These are phyloP conservation scores for Tetradesmus lagerheimii DNA, from an alignment of 139 green algal species.

Conservation along the genomic window DNA sequence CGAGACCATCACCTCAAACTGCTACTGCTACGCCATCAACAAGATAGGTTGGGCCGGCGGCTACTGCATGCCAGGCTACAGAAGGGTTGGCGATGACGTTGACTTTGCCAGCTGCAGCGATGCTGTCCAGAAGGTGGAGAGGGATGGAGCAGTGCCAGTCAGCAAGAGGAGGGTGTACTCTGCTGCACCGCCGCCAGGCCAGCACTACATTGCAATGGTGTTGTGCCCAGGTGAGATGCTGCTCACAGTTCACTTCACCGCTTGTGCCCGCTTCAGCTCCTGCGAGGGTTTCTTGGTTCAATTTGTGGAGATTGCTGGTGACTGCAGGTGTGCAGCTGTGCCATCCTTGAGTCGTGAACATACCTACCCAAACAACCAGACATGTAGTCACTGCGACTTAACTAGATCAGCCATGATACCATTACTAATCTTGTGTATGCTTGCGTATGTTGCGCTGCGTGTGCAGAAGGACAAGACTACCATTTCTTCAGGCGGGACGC, in stretches of 20 bases:
- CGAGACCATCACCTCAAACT: not conserved
- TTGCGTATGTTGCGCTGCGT: not conserved
- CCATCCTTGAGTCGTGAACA: no score
- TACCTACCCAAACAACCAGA: no score
- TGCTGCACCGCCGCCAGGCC: not conserved
- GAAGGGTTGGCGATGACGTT: not conserved
- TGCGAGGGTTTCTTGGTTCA: no score
- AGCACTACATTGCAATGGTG: conserved; percentile 21
- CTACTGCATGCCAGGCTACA: conserved; percentile 29
- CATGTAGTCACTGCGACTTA: no score
- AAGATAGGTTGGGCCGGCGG: not conserved
- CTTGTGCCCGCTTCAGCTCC: not conserved
- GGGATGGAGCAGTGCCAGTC: not conserved
- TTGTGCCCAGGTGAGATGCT: not conserved
- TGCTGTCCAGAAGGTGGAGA: not conserved
- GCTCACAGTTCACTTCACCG: not conserved
- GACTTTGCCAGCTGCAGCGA: not conserved
- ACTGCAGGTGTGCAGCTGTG: no score
- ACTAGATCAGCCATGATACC: no score
- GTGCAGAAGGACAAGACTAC: not conserved
- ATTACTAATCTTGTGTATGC: no score
- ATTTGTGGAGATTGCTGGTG: no score
- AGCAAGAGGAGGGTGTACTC: not conserved
- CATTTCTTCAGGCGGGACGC: conserved; percentile 21
- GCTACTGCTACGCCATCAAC: conserved; percentile 27